Percentiles rank a stretch among this genome's conserved stretches.
Conservation (phyloP, 1,284 basidiomycete species). For the Sporisorium reilianum region DNA sequence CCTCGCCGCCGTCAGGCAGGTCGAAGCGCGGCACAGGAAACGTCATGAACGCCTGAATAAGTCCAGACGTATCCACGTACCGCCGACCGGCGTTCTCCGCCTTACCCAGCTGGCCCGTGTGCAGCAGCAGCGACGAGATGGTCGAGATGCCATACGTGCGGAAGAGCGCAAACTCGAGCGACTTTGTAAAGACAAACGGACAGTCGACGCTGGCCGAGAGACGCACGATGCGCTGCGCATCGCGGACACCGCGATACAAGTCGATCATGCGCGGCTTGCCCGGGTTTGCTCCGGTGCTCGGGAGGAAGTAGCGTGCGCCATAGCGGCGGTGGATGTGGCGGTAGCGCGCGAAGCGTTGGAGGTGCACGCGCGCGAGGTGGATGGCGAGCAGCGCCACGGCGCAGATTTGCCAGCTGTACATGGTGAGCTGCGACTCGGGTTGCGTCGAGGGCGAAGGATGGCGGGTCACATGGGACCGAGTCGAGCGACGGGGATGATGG, state of each 20-base stretch:
- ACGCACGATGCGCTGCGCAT: conserved; percentile 44
- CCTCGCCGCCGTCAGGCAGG: conserved; percentile 70
- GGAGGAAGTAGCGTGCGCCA: conserved; percentile 28
- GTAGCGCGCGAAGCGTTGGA: conserved; percentile 17
- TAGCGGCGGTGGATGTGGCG: conserved; percentile 42
- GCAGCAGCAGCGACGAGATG: conserved; percentile 43
- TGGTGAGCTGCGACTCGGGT: not conserved
- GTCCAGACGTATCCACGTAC: conserved; percentile 47
- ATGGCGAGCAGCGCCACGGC: conserved; percentile 16
- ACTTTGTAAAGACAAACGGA: conserved; percentile 30
- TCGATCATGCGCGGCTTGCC: conserved; percentile 48
- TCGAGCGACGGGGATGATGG: not conserved
- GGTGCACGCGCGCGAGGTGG: conserved; percentile 15
- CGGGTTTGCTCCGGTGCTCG: conserved; percentile 13
- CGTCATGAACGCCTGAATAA: conserved; percentile 65
- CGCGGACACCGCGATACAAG: conserved; percentile 38
- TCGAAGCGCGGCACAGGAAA: conserved; percentile 80
- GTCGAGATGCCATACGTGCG: conserved; percentile 51
- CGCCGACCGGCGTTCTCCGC: conserved; percentile 37
- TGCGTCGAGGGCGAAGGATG: not conserved
- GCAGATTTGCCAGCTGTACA: conserved; percentile 10
- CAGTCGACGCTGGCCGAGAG: conserved; percentile 24
- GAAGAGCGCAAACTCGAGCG: conserved; percentile 50
- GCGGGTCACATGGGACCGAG: not conserved
- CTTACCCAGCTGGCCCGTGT: conserved; percentile 43